Percentiles rank a stretch among this genome's conserved stretches.
Conservation (phyloP, 1,284 basidiomycete species). For the Pseudozyma sp. region DNA sequence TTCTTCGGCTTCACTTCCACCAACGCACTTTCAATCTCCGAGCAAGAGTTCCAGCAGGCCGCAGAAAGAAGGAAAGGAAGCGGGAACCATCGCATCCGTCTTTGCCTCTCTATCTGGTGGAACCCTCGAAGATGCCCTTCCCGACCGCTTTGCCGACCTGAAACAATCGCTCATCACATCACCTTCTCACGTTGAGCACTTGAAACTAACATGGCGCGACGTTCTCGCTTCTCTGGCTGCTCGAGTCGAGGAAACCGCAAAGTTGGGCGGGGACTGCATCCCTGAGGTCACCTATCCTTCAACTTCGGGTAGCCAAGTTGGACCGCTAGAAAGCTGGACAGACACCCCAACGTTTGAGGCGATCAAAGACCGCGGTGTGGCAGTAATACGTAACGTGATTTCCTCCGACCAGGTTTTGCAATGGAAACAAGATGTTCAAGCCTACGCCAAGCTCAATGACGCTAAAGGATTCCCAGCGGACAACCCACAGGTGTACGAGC, state of each 20-base stretch:
- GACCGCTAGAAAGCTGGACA: slow-evolving; percentile 35
- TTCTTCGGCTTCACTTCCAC: slow-evolving; percentile 7
- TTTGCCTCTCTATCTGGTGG: slow-evolving; percentile 56
- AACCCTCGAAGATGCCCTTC: slow-evolving; percentile 48
- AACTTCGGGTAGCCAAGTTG: not conserved
- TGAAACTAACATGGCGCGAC: slow-evolving; percentile 35
- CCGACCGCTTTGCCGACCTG: slow-evolving; percentile 46
- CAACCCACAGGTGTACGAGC: slow-evolving; percentile 59
- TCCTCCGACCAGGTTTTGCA: slow-evolving; percentile 21
- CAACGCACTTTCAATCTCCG: not conserved
- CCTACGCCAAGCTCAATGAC: slow-evolving; percentile 43
- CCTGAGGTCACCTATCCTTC: slow-evolving; percentile 44
- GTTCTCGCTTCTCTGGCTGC: slow-evolving; percentile 33
- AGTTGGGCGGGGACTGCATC: slow-evolving; percentile 27
- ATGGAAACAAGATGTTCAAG: slow-evolving; percentile 52
- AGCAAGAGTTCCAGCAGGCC: not conserved
- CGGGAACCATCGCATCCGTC: slow-evolving; percentile 57
- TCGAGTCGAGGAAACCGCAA: slow-evolving; percentile 24
- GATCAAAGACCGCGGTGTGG: slow-evolving; percentile 52
- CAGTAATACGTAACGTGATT: slow-evolving; percentile 54
- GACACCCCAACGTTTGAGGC: slow-evolving; percentile 21
- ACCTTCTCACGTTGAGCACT: slow-evolving; percentile 25
- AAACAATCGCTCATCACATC: slow-evolving; percentile 42
- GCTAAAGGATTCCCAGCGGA: slow-evolving; percentile 57
- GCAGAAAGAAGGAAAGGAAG: slow-evolving; percentile 28